Evolutionary conservation across 2,329 filamentous ascomycete genomes (phyloP), one percentile per base, ranked within the genome.

Genomic region (Aspergillus floridensis): DNA sequence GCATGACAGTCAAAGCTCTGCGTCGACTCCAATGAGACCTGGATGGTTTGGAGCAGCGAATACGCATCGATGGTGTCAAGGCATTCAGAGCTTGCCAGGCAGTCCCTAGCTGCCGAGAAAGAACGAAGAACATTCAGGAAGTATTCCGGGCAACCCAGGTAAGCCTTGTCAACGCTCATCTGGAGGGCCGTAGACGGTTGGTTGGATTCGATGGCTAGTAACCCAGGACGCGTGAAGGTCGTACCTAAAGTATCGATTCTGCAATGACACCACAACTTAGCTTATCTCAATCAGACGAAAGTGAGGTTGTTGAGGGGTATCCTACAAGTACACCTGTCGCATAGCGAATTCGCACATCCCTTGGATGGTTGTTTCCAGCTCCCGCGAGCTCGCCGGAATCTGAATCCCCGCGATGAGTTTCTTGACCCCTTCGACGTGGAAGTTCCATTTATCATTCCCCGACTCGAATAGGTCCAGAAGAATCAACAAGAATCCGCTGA

Each of bases 391-490:
- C 12, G 19, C 29, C n/a, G 49, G 46, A 41, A 44, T 6, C 38
- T 31, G 24, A 4, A 12, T 14, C 12, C 5, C 51, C 3, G n/a
- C 21, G n/a, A 52, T 31, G 14, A 60, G 29, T 16, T 29, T 32
- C 22, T 44, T 51, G 10, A 57, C 53, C 5, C 63, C 62, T 47
- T 65, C 54, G 0, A 66, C 57, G 49, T 66, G 65, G 14, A 56
- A 49, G 3, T 66, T 61, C 65, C 65, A 66, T 11, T 57, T 52
- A 24, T 65, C 63, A 14, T 54, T 56, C 12, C 65, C 65, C 1
- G 63, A 64, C 41, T 66, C 65, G 4, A 66, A 59, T 2, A 66
- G 54, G 29, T 66, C 65, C 3, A 66, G 53, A 16, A 66, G 65
- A 4, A 66, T 64, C 2, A 66, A 31, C 41, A 68, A 52, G 10